A percentile compares a stretch with the other conserved stretches of the same genome.
phyloP scores from a whole-genome alignment of 2,329 filamentous ascomycete genomes.

The Colletotrichum neosansevieriae region DNA sequence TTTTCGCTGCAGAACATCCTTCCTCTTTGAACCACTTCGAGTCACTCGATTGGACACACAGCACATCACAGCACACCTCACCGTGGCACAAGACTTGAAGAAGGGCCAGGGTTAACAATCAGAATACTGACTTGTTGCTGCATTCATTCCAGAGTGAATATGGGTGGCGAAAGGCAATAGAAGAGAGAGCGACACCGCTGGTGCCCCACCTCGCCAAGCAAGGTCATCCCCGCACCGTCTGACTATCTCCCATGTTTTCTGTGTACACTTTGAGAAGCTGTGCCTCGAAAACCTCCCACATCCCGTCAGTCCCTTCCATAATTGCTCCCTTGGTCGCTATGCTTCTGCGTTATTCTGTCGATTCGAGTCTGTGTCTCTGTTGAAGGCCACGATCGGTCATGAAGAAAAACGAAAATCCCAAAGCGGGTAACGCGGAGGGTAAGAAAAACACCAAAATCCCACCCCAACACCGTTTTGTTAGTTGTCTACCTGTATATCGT shows the following conservation, averaged over 20 bases:
- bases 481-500: conserved; percentile 32
- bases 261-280: not conserved
- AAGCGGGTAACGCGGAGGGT: conserved; percentile 16
- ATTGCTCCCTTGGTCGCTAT: conserved; percentile 26
- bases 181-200: conserved; percentile 33
- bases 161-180: too few species aligned
- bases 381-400: conserved; percentile 34
- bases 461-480: conserved; percentile 33
- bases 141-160: conserved; percentile 33
- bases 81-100: not conserved
- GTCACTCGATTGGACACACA: conserved; percentile 19
- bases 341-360: conserved; percentile 14
- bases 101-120: not conserved
- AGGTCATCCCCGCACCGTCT: conserved; percentile 33
- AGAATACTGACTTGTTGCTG: conserved; percentile 35
- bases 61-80: not conserved
- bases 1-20: conserved; percentile 10
- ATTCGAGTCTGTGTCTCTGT: conserved; percentile 25
- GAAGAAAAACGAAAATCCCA: not conserved
- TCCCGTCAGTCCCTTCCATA: not conserved
- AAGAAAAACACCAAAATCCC: conserved; percentile 2
- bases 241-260: conserved; percentile 19
- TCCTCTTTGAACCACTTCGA: conserved; percentile 24
- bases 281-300: not conserved
- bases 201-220: conserved; percentile 33